These are phyloP conservation scores for Exserohilum rostratum DNA, from an alignment of 2,329 filamentous ascomycete genomes.

Conservation along the genomic window DNA sequence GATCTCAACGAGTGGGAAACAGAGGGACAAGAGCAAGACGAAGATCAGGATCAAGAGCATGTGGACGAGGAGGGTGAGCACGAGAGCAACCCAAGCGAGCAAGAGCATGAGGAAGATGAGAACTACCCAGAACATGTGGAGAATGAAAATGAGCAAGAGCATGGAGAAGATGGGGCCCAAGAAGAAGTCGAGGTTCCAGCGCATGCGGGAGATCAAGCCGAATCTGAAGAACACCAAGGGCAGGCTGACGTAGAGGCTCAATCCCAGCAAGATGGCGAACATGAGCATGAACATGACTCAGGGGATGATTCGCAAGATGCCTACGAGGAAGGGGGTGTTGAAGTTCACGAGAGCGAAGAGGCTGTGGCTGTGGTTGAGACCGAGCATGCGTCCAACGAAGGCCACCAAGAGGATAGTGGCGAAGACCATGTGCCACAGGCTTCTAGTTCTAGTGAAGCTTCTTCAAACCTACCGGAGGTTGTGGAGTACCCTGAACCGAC, in stretches of 20 bases:
- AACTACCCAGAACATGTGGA: constrained; percentile 1
- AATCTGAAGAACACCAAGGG: constrained; percentile 5
- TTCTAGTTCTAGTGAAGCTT: constrained; percentile 1
- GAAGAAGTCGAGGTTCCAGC: background rate
- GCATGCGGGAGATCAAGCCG: background rate
- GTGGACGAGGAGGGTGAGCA: background rate
- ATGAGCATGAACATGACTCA: constrained; percentile 6
- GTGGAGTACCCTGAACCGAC: constrained; percentile 1
- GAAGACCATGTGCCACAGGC: background rate
- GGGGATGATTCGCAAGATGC: background rate
- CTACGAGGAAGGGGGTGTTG: background rate
- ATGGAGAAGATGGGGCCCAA: background rate
- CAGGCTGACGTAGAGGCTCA: background rate
- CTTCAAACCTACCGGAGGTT: background rate
- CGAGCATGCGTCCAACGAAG: constrained; percentile 1
- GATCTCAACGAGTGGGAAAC: constrained; percentile 30
- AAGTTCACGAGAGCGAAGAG: constrained; percentile 1
- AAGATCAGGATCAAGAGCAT: constrained; percentile 1
- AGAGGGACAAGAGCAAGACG: constrained; percentile 15
- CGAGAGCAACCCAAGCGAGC: too few relatives aligned
- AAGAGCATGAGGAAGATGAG: constrained; percentile 11
- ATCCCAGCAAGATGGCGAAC: background rate
- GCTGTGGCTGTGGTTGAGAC: background rate
- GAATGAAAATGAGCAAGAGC: background rate
- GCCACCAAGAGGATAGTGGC: background rate